Percentiles rank a stretch among this genome's conserved stretches.
phyloP scores from a whole-genome alignment of 495 filamentous ascomycete species.

The Penicillium canescens region DNA sequence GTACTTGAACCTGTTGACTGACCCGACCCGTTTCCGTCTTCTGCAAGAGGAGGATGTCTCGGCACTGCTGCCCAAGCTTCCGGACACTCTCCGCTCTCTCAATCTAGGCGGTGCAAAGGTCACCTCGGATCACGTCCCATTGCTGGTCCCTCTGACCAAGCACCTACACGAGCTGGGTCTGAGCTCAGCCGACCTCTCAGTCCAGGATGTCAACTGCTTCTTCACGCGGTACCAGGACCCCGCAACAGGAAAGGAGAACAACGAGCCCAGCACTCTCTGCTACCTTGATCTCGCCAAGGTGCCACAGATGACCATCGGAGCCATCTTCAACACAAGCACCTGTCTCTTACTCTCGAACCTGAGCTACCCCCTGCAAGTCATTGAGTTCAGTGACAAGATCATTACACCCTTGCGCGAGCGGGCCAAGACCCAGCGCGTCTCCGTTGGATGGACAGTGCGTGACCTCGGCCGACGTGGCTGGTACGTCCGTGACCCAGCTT shows the following conservation, averaged over 20 bases:
- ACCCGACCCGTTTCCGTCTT: slow-evolving; percentile 71
- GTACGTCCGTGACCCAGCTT: slow-evolving; percentile 60
- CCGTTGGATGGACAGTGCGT: slow-evolving; percentile 64
- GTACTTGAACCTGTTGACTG: slow-evolving; percentile 74
- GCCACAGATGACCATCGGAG: slow-evolving; percentile 56
- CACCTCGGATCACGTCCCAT: slow-evolving; percentile 59
- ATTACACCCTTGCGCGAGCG: slow-evolving; percentile 59
- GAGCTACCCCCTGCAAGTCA: slow-evolving; percentile 73
- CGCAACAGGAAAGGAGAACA: slow-evolving; percentile 31
- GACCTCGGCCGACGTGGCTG: slow-evolving; percentile 70
- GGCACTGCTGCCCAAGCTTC: slow-evolving; percentile 67
- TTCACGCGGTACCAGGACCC: slow-evolving; percentile 33
- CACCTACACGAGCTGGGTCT: slow-evolving; percentile 79
- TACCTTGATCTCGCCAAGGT: slow-evolving; percentile 73
- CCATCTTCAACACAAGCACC: slow-evolving; percentile 57
- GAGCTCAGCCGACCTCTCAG: slow-evolving; percentile 63
- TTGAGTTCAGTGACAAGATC: slow-evolving; percentile 75
- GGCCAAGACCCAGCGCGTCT: slow-evolving; percentile 46
- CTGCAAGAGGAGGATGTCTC: slow-evolving; percentile 65
- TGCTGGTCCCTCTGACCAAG: slow-evolving; percentile 70
- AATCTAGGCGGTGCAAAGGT: slow-evolving; percentile 78
- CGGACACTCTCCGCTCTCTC: slow-evolving; percentile 67
- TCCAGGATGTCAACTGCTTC: slow-evolving; percentile 62
- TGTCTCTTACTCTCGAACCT: slow-evolving; percentile 61
- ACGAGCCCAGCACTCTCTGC: slow-evolving; percentile 65